These are phyloP conservation scores for Alternaria ventricosa DNA, from an alignment of 2,329 filamentous ascomycete genomes.

Conservation along the genomic window DNA sequence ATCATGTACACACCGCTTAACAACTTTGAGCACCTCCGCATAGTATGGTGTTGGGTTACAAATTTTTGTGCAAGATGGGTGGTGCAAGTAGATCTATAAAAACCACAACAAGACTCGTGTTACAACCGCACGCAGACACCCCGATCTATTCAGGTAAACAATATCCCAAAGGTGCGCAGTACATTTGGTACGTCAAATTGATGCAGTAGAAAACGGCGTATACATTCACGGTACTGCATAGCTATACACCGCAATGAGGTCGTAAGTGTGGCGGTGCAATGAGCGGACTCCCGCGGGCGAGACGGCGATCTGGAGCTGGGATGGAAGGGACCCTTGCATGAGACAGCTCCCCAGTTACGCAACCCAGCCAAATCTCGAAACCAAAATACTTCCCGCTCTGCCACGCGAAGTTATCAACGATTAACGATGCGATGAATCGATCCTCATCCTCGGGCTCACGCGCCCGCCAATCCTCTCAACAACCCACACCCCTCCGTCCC, in stretches of 20 bases:
- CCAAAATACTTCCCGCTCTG: neutral
- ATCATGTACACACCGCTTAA: no score
- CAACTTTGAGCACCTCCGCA: neutral
- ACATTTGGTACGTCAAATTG: no score
- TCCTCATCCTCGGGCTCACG: conserved; percentile 23
- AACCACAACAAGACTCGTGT: neutral
- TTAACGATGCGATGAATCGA: conserved; percentile 54
- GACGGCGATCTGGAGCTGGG: neutral
- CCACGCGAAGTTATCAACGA: neutral
- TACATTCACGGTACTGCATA: neutral
- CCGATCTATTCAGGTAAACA: neutral
- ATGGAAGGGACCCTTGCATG: conserved; percentile 9
- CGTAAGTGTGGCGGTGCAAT: neutral
- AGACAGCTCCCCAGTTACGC: neutral
- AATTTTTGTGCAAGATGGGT: neutral
- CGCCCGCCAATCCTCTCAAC: conserved; percentile 9
- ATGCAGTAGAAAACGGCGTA: neutral
- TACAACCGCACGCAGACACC: no score
- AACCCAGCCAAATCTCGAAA: neutral
- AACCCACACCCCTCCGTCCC: conserved; percentile 50
- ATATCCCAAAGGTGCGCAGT: neutral
- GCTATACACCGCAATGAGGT: neutral
- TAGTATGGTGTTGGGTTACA: neutral
- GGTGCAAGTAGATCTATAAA: neutral
- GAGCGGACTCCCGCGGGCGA: neutral